Base-by-base conservation (phyloP, 176 grass and related monocot species). In the Bothriochloa decipiens region DNA sequence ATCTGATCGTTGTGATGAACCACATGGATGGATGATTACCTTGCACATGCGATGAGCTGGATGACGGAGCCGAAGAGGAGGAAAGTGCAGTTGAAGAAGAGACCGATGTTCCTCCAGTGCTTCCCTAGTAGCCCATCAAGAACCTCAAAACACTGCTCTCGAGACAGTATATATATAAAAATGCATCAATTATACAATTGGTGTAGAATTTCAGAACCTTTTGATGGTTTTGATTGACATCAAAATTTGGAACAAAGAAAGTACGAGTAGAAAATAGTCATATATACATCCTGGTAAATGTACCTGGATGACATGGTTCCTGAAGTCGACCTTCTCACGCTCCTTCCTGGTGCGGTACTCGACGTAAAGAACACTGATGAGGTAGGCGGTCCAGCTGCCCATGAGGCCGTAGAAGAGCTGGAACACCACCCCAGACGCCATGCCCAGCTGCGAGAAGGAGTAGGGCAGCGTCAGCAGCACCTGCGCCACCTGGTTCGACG, bases 401-500 rank as follows among this genome's bases (percentile, higher is more conserved):
- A 99, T 89, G 41, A 99, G 78, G 4, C 96, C 96, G 57, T 99
- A 99, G 63, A 99, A 89, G 26, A 99, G 81, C 88, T 96, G 93
- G 63, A 99, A 76, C 3, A 85, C 11, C 20, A 99, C 40, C 11
- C 96, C 96, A 0, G 93, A 96, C 42, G 53, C 85, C 96, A 99
- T 96, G 2, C 96, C 96, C 2, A 99, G 88, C 85, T 99, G 96
- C 55, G 96, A 96, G 88, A 99, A 99, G 1, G 96, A 99, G 88
- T 99, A 99, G 14, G 96, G 96, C 86, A 99, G 84, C 66, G 96
- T 99, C 85, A 99, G 91, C 46, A 99, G 93, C 84, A 99, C 96
- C 91, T 99, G 96, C 43, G 96, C 96, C 82, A 99, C 96, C 95
- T 97, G 95, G 82, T 97, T 97, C 8, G 95, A 97, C 27, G 95